These are phyloP conservation scores for Pseudonitzschia delicatissima DNA, from an alignment of 108 stramenopile genomes.

Conservation along the genomic window DNA sequence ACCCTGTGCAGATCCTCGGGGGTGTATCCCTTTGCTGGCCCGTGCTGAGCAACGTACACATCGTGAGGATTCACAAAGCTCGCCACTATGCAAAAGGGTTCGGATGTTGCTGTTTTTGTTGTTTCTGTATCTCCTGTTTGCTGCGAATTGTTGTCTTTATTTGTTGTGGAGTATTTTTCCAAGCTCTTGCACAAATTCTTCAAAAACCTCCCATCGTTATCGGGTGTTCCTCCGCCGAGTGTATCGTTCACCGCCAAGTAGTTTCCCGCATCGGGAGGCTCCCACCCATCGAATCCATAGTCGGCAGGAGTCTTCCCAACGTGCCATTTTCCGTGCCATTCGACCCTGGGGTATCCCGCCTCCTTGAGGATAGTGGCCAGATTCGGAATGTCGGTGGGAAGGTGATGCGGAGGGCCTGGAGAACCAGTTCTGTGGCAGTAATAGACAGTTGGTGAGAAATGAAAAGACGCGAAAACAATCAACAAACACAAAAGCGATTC, in stretches of 20 bases:
- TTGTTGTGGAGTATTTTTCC: neutral
- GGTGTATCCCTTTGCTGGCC: constrained; percentile 33
- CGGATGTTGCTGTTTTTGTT: neutral
- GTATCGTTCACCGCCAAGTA: constrained; percentile 40
- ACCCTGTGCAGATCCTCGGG: constrained; percentile 42
- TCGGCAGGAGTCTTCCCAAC: constrained; percentile 30
- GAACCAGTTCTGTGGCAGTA: constrained; percentile 18
- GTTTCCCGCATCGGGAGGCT: constrained; percentile 67
- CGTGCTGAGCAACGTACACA: constrained; percentile 54
- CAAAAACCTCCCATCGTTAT: constrained; percentile 57
- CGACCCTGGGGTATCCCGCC: constrained; percentile 37
- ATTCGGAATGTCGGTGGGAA: constrained; percentile 26
- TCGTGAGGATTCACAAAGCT: constrained; percentile 66
- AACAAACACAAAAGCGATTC: neutral
- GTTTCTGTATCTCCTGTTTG: neutral
- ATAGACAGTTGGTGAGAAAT: neutral
- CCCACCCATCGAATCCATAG: constrained; percentile 44
- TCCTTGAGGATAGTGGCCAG: constrained; percentile 11
- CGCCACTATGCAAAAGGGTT: constrained; percentile 55
- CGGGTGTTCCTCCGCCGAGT: constrained; percentile 48
- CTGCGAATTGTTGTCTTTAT: constrained; percentile 2
- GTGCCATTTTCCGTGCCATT: constrained; percentile 70
- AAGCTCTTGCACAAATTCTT: constrained; percentile 31
- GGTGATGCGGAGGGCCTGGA: constrained; percentile 13
- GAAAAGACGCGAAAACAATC: neutral